Evolutionary conservation across 208 protist species (phyloP).

Genomic region (Borovskyia barvae): DNA sequence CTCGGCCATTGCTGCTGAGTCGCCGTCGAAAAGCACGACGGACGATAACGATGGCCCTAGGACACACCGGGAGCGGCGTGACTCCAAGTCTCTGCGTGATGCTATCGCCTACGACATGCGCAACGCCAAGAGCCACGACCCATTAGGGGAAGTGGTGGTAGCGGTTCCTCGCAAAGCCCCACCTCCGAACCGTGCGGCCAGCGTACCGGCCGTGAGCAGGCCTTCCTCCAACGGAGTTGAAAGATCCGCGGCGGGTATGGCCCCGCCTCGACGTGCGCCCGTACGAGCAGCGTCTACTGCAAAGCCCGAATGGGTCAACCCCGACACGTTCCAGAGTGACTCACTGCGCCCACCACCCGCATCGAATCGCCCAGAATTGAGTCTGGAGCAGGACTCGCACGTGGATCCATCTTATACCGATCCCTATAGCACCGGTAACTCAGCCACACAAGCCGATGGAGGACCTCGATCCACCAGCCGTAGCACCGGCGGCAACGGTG

Average conservation of each 20-base stretch:
- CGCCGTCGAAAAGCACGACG: slow-evolving; percentile 13
- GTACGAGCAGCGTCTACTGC: neutral
- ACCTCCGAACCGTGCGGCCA: slow-evolving; percentile 32
- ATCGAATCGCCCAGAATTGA: neutral
- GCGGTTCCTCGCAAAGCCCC: slow-evolving; percentile 79
- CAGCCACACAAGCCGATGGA: neutral
- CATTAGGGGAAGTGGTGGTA: slow-evolving; percentile 70
- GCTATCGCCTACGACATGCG: slow-evolving; percentile 87
- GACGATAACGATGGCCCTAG: slow-evolving; percentile 10
- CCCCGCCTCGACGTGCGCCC: slow-evolving; percentile 8
- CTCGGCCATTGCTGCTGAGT: slow-evolving; percentile 20
- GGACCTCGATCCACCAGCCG: slow-evolving; percentile 2
- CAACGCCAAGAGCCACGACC: slow-evolving; percentile 69
- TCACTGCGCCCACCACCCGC: slow-evolving; percentile 1
- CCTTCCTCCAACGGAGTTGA: neutral
- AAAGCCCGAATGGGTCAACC: slow-evolving; percentile 44
- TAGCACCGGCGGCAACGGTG: slow-evolving; percentile 6
- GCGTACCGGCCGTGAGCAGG: slow-evolving; percentile 3
- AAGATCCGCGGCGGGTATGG: neutral
- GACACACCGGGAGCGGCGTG: slow-evolving; percentile 40
- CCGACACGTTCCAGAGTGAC: slow-evolving; percentile 15
- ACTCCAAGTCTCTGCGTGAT: slow-evolving; percentile 73
- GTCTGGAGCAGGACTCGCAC: neutral
- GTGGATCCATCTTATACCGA: neutral
- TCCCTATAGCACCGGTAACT: neutral